Evolutionary conservation across 2,329 filamentous ascomycete genomes (phyloP).

Genomic region (Talaromyces funiculosus): DNA sequence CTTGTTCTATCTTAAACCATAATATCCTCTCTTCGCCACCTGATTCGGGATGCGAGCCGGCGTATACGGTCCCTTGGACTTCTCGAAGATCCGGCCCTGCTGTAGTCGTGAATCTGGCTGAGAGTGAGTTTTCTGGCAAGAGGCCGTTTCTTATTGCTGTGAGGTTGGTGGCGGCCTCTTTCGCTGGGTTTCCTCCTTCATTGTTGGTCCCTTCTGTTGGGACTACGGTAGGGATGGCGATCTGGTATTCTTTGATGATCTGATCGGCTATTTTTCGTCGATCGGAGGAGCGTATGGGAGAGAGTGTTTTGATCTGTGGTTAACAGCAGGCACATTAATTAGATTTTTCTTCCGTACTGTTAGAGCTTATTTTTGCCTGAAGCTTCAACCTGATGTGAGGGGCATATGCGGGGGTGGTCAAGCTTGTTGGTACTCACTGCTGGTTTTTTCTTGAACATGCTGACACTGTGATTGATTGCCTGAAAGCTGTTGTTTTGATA

Average conservation of each 20-base stretch:
- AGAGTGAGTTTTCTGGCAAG: conserved; percentile 58
- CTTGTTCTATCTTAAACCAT: conserved; percentile 59
- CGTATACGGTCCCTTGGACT: conserved; percentile 60
- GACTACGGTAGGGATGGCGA: conserved; percentile 41
- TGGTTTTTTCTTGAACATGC: conserved; percentile 55
- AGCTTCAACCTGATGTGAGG: not conserved
- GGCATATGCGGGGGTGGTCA: not conserved
- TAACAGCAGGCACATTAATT: conserved; percentile 15
- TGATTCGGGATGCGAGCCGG: conserved; percentile 50
- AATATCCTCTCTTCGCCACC: conserved; percentile 53
- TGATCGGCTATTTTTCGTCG: conserved; percentile 61
- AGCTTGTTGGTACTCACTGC: conserved; percentile 29
- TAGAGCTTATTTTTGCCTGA: not conserved
- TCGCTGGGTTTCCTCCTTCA: conserved; percentile 33
- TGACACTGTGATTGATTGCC: not conserved
- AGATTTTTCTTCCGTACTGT: not conserved
- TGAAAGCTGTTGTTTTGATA: not conserved
- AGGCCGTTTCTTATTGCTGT: conserved; percentile 52
- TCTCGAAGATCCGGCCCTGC: conserved; percentile 56
- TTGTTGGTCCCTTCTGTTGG: conserved; percentile 22
- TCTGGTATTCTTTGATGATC: conserved; percentile 58
- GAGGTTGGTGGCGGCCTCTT: conserved; percentile 43
- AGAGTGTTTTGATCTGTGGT: conserved; percentile 58
- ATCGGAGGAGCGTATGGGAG: conserved; percentile 62
- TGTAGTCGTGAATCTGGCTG: conserved; percentile 61